Base-by-base conservation (phyloP, 2,329 filamentous ascomycete species). In the Rutstroemia sp. region DNA sequence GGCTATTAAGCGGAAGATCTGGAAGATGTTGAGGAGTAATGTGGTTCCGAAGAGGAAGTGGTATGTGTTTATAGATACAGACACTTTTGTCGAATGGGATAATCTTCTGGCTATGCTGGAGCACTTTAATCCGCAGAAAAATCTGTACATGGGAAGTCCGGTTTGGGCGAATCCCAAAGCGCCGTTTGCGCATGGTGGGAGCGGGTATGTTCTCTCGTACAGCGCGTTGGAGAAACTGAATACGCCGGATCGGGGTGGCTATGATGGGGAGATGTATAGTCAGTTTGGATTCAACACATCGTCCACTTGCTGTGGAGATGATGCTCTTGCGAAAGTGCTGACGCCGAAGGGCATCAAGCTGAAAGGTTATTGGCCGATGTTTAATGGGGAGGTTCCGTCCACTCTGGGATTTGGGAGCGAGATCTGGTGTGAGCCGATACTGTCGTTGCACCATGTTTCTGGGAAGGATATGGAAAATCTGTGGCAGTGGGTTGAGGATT, bases 41-140 rank as follows among this genome's bases (percentile, higher is more conserved):
- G 25, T 7, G 34, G 23, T 57, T 51, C 45, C 7, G 12, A 21
- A 21, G 5, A 30, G 48, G 42, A 58, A 56, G 50, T 60, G 59
- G 59, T 60, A 57, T 37, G 51, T 58, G 1, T 62, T 62, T 44
- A 57, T 62, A 17, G 60, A 62, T 34, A 52, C 57, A 12, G 60
- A 62, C 52, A 60, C 58, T n/a, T 62, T 55, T 38, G 23, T 62
- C 37, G 60, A 60, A 25, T 60, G 54, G 59, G 59, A 58, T 16
- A 60, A 60, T 44, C 48, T 60, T 1, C 46, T 60, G n/a, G 50
- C 19, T 4, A 41, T 58, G 34, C 39, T 60, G 42, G 50, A 58
- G 23, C 50, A 57, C 48, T 38, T 55, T 19, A 51, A 60, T 23
- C 16, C 47, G 17, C 19, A 12, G 30, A 54, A 56, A 12, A 38